A percentile compares a stretch with the other conserved stretches of the same genome.
phyloP scores from a whole-genome alignment of 768 basidiomycete species.

The Chiua virens region DNA sequence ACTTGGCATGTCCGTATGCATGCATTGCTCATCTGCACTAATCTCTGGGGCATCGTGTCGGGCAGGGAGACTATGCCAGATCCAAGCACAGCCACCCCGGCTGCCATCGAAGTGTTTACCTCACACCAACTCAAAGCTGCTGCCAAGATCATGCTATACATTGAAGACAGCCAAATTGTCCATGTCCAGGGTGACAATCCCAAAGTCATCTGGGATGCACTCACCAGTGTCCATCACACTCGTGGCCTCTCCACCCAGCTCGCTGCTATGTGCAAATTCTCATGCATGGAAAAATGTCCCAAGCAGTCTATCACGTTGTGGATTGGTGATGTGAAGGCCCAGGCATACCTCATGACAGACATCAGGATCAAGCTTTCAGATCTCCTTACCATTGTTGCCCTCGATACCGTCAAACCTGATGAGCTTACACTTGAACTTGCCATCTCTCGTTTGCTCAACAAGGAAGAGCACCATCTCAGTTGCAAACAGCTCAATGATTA shows the following conservation, averaged over 20 bases:
- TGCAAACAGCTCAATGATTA: background rate
- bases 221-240: background rate
- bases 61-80: background rate
- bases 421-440: conserved; percentile 28
- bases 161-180: background rate
- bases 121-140: background rate
- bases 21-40: background rate
- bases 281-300: background rate
- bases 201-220: background rate
- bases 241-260: conserved; percentile 1
- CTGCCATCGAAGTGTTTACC: background rate
- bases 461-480: conserved; percentile 24
- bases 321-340: background rate
- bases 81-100: background rate
- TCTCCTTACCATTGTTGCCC: conserved; percentile 24
- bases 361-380: background rate
- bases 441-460: conserved; percentile 32
- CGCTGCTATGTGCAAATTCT: background rate
- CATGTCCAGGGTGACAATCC: background rate
- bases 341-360: background rate
- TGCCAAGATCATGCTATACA: background rate
- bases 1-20: background rate
- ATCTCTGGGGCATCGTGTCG: background rate
- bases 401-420: conserved; percentile 28
- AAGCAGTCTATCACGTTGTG: background rate